Evolutionary conservation across 495 filamentous ascomycete species (phyloP).

Genomic region (Neurospora intermedia): DNA sequence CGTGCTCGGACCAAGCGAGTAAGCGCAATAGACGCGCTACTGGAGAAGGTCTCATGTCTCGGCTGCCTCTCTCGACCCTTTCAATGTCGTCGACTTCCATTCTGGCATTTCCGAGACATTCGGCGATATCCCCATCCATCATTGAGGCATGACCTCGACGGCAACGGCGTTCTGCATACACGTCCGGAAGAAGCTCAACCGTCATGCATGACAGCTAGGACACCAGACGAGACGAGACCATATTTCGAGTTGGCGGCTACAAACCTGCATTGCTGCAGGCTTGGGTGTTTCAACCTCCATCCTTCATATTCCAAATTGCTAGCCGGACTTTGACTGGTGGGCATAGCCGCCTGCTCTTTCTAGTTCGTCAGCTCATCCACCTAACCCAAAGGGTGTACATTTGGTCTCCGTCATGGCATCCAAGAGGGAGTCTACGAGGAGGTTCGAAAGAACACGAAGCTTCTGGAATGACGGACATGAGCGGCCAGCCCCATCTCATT

Average conservation of each 20-base stretch:
- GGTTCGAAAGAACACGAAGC: neutral
- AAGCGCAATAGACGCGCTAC: neutral
- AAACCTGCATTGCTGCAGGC: neutral
- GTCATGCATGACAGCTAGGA: neutral
- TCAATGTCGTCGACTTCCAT: neutral
- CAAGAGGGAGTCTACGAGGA: neutral
- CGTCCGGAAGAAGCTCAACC: neutral
- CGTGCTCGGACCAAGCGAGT: neutral
- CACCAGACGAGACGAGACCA: neutral
- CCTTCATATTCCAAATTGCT: neutral
- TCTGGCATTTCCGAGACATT: neutral
- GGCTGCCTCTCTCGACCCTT: neutral
- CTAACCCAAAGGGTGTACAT: neutral
- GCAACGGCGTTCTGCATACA: neutral
- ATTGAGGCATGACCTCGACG: neutral
- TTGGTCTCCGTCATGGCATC: neutral
- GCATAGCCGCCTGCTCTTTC: neutral
- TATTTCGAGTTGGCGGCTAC: neutral
- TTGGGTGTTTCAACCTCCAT: neutral
- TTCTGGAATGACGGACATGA: neutral
- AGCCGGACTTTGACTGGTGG: neutral
- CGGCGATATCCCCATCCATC: neutral
- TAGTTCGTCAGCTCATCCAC: neutral
- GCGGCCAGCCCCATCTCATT: neutral
- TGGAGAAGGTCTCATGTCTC: neutral